Conservation (phyloP, 225 moss, liverwort and hornwort species). For the Neckera pumila region DNA sequence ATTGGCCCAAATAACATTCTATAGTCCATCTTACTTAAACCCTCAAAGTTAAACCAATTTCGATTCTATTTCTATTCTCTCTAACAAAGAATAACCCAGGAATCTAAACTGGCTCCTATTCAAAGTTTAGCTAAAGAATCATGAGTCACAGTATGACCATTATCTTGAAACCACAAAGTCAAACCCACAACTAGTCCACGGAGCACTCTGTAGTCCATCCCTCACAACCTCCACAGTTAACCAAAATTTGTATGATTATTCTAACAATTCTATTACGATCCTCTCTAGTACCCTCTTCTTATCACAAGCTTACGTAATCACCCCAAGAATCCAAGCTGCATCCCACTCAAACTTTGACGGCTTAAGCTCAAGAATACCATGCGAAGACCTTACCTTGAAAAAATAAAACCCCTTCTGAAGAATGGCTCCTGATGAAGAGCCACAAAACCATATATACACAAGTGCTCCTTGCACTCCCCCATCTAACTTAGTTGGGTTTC, state of each 20-base stretch:
- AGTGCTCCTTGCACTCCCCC: no score
- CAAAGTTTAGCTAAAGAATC: background rate
- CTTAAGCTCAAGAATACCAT: background rate
- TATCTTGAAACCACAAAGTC: background rate
- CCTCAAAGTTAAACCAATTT: background rate
- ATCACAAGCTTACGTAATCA: background rate
- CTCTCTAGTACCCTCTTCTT: background rate
- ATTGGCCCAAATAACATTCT: background rate
- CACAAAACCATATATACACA: background rate
- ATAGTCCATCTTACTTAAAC: background rate
- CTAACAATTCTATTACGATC: background rate
- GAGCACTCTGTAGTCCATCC: no score
- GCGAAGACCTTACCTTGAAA: background rate
- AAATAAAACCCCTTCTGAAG: background rate
- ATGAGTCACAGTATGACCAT: background rate
- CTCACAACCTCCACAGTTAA: background rate
- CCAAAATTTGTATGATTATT: no score
- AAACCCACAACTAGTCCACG: background rate
- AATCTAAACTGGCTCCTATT: background rate
- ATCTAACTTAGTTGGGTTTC: constrained; percentile 11
- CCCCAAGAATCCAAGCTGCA: background rate
- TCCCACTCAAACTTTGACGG: background rate
- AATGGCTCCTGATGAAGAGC: background rate
- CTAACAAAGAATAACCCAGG: background rate
- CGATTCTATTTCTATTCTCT: background rate